These are phyloP conservation scores for Mucor saturninus DNA, from an alignment of 371 early-diverging fungal species.

Conservation along the genomic window DNA sequence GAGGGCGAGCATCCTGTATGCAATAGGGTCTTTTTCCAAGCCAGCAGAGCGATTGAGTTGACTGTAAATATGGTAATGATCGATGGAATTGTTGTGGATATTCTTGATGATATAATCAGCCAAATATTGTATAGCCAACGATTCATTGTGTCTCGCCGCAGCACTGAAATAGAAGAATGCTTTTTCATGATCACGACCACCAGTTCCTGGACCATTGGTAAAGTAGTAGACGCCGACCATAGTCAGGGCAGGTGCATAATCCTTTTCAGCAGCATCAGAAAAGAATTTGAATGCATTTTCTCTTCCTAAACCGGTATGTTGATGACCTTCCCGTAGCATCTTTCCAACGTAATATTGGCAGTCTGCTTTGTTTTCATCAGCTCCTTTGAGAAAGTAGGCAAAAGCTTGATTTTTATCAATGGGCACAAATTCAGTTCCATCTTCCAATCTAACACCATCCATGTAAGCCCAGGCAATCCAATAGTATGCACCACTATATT, in stretches of 20 bases:
- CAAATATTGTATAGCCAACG: conserved; percentile 25
- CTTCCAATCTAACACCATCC: conserved; percentile 15
- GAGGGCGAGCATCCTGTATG: conserved; percentile 26
- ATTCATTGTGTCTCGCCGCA: conserved; percentile 23
- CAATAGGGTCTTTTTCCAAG: conserved; percentile 12
- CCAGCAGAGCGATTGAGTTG: conserved; percentile 18
- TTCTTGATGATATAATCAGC: conserved; percentile 30
- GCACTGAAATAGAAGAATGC: conserved; percentile 24
- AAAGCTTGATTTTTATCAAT: conserved; percentile 12
- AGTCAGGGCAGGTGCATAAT: conserved; percentile 17
- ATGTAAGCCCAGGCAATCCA: conserved; percentile 20
- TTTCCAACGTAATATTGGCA: conserved; percentile 16
- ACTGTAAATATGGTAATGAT: conserved; percentile 4
- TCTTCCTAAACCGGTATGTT: not conserved
- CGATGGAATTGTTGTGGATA: conserved; percentile 1
- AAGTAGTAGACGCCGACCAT: conserved; percentile 25
- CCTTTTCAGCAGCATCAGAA: conserved; percentile 15
- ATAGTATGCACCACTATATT: conserved; percentile 26
- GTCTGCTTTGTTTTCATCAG: not conserved
- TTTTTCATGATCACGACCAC: conserved; percentile 1
- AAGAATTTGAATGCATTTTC: conserved; percentile 20
- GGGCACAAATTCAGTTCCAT: conserved; percentile 4
- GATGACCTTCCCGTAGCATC: conserved; percentile 20
- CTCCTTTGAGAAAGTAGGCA: conserved; percentile 17
- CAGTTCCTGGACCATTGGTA: conserved; percentile 9